These are phyloP conservation scores for Marasmius sp. DNA, from an alignment of 1,284 basidiomycete genomes.

Conservation along the genomic window DNA sequence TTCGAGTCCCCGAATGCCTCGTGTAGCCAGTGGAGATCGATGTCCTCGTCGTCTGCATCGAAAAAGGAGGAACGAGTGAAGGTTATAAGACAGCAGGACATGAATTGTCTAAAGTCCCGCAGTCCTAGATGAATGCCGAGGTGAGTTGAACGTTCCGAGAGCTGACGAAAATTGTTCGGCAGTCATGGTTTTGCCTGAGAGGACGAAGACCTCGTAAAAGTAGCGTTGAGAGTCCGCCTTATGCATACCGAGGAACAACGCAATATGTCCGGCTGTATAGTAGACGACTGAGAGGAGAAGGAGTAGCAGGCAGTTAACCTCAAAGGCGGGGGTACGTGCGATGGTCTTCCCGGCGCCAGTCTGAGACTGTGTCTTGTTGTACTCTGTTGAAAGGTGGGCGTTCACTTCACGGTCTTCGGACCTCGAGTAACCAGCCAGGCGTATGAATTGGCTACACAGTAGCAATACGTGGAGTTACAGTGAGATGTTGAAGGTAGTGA, in stretches of 20 bases:
- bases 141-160: neutral
- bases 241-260: neutral
- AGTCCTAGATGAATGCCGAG: neutral
- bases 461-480: neutral
- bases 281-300: neutral
- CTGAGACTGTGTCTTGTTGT: constrained; percentile 6
- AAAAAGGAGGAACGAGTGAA: neutral
- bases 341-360: constrained; percentile 3
- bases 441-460: neutral
- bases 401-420: neutral
- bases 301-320: constrained; percentile 1
- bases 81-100: constrained; percentile 2
- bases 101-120: constrained; percentile 1
- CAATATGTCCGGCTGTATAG: constrained; percentile 1
- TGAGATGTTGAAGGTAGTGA: neutral
- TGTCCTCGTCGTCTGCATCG: constrained; percentile 6
- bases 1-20: constrained; percentile 6
- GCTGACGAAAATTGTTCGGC: neutral
- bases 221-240: neutral
- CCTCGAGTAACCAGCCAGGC: neutral
- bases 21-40: neutral
- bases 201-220: constrained; percentile 9
- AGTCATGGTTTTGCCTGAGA: neutral
- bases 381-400: neutral
- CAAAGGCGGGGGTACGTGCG: constrained; percentile 2